These are phyloP conservation scores for Chalciporus pseudorubinellus DNA, from an alignment of 768 basidiomycete species.

Conservation along the genomic window DNA sequence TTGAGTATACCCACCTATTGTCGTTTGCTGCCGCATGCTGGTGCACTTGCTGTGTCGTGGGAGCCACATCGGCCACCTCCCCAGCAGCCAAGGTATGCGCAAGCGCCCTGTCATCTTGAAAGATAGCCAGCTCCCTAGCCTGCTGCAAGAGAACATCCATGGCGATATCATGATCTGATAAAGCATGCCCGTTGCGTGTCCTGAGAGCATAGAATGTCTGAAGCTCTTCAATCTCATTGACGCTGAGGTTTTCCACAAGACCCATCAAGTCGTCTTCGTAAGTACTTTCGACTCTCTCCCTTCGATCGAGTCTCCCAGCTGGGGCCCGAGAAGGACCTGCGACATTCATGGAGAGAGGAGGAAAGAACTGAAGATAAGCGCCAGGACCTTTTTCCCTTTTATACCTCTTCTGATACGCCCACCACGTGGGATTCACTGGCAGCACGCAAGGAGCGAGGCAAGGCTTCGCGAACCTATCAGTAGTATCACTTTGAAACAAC, in stretches of 20 bases:
- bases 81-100: constrained; percentile 18
- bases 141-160: constrained; percentile 27
- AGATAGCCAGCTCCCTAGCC: constrained; percentile 11
- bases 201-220: constrained; percentile 8
- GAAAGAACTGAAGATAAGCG: constrained; percentile 9
- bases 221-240: constrained; percentile 20
- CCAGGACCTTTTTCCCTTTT: neutral
- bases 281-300: constrained; percentile 18
- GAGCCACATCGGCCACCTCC: constrained; percentile 1
- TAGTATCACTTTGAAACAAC: too few species aligned
- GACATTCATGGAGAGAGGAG: constrained; percentile 21
- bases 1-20: neutral
- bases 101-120: constrained; percentile 22
- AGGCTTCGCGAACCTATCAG: too few species aligned
- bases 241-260: constrained; percentile 19
- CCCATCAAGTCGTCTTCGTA: constrained; percentile 26
- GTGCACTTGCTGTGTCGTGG: neutral
- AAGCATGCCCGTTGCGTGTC: neutral
- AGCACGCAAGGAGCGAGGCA: too few species aligned
- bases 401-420: neutral
- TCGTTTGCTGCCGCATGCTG: neutral
- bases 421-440: neutral
- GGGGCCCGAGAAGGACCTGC: constrained; percentile 25
- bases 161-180: constrained; percentile 26
- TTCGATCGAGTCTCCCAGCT: neutral